Conservation (phyloP, 768 basidiomycete genomes). For the Pluteus cervinus region DNA sequence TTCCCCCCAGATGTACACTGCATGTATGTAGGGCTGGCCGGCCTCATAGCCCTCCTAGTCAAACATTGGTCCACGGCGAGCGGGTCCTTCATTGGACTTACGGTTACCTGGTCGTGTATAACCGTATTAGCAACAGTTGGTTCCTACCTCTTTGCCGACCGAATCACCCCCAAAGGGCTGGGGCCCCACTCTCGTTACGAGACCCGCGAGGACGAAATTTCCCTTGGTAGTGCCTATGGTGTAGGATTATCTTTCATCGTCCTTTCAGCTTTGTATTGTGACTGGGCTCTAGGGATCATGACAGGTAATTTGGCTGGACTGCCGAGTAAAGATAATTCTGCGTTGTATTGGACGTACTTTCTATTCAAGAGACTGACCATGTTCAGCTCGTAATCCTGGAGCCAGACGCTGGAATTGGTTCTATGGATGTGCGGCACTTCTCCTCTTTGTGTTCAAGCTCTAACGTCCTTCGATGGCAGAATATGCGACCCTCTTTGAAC, state of each 20-base stretch:
- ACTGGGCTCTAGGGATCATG: constrained; percentile 24
- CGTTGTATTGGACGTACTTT: constrained; percentile 22
- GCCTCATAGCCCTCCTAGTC: constrained; percentile 24
- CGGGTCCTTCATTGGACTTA: constrained; percentile 13
- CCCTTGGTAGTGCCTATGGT: constrained; percentile 14
- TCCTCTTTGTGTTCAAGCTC: no score
- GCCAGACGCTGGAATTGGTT: no score
- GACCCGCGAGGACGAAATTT: constrained; percentile 9
- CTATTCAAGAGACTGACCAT: constrained; percentile 20
- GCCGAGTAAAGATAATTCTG: constrained; percentile 19
- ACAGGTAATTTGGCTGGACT: constrained; percentile 19
- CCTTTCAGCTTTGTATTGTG: constrained; percentile 20
- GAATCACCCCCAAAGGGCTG: no score
- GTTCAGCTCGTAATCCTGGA: constrained; percentile 19
- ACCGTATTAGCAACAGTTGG: no score
- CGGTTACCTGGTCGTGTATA: constrained; percentile 19
- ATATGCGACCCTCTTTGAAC: no score
- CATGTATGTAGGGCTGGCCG: constrained; percentile 25
- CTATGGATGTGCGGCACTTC: no score
- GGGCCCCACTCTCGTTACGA: no score
- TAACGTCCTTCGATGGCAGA: no score
- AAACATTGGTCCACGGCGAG: constrained; percentile 12
- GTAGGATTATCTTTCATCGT: constrained; percentile 12
- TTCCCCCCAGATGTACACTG: constrained; percentile 20
- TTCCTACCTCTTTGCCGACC: no score